Percentiles rank a stretch among this genome's conserved stretches.
These are phyloP conservation scores for Ganoderma leucocontextum DNA, from an alignment of 1,284 basidiomycete genomes.

Conservation along the genomic window DNA sequence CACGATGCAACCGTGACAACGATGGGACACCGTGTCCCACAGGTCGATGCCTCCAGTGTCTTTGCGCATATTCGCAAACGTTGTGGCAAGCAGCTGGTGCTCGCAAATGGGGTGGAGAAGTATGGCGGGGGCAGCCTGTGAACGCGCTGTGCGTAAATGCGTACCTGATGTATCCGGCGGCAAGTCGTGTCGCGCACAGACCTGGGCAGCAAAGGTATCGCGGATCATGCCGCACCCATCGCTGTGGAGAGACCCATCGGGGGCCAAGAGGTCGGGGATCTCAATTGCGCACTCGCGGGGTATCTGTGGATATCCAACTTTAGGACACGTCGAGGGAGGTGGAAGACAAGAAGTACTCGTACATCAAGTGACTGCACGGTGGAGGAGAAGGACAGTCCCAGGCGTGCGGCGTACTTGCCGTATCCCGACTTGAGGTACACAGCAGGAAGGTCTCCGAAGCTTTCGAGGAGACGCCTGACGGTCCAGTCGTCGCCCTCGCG, in stretches of 20 bases:
- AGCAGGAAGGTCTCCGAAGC: slow-evolving; percentile 30
- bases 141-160: neutral
- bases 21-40: too few species aligned
- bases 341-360: neutral
- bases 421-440: slow-evolving; percentile 34
- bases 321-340: neutral
- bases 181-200: slow-evolving; percentile 27
- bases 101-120: too few species aligned
- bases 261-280: slow-evolving; percentile 29
- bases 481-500: slow-evolving; percentile 34
- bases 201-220: slow-evolving; percentile 28
- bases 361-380: slow-evolving; percentile 34
- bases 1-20: too few species aligned
- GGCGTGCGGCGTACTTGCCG: slow-evolving; percentile 36
- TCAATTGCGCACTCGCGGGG: slow-evolving; percentile 20
- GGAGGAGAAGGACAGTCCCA: slow-evolving; percentile 37
- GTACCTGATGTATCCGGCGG: slow-evolving; percentile 31
- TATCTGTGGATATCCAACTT: slow-evolving; percentile 21
- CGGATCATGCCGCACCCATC: slow-evolving; percentile 38
- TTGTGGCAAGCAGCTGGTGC: too few species aligned
- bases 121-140: neutral
- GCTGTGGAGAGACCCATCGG: slow-evolving; percentile 33
- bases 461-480: slow-evolving; percentile 27
- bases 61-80: too few species aligned
- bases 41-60: too few species aligned